Percentiles rank a stretch among this genome's conserved stretches.
Evolutionary conservation across 495 filamentous ascomycete species (phyloP).

Genomic region (Penicillium cataractarum): DNA sequence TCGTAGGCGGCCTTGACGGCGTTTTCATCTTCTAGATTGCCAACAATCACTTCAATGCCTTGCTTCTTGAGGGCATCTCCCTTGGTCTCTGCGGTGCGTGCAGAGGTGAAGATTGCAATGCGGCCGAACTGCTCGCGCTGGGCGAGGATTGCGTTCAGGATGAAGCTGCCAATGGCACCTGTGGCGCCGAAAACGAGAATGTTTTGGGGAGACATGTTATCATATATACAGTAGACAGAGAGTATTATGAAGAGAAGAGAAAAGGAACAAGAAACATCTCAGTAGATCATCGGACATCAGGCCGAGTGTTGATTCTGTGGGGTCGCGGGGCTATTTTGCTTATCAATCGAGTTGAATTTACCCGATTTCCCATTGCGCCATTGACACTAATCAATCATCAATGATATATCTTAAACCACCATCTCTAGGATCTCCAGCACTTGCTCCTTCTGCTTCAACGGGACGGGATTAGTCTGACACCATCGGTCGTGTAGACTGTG

Average conservation of each 20-base stretch:
- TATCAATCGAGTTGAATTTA: conserved; percentile 22
- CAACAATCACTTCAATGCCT: conserved; percentile 61
- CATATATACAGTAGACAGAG: not conserved
- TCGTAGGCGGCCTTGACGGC: conserved; percentile 58
- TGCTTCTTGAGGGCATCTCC: conserved; percentile 37
- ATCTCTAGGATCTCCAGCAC: conserved; percentile 60
- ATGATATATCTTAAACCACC: conserved; percentile 29
- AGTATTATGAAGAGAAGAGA: not conserved
- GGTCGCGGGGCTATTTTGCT: conserved; percentile 25
- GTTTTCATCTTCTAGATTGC: conserved; percentile 55
- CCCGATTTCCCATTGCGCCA: not conserved
- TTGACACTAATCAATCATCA: too few relatives aligned
- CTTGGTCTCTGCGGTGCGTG: conserved; percentile 50
- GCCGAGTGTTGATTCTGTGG: not conserved
- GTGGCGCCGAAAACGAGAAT: conserved; percentile 74
- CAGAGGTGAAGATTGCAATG: conserved; percentile 67
- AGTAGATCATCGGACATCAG: not conserved
- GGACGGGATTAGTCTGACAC: conserved; percentile 53
- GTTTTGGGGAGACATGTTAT: conserved; percentile 36
- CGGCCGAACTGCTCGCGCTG: conserved; percentile 55
- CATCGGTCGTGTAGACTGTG: conserved; percentile 57
- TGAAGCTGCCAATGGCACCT: conserved; percentile 67
- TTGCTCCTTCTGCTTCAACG: conserved; percentile 51
- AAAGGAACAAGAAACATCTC: not conserved
- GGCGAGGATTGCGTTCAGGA: conserved; percentile 59